phyloP scores from a whole-genome alignment of 2,329 filamentous ascomycete species.

The Ophiosphaerella herpotricha region DNA sequence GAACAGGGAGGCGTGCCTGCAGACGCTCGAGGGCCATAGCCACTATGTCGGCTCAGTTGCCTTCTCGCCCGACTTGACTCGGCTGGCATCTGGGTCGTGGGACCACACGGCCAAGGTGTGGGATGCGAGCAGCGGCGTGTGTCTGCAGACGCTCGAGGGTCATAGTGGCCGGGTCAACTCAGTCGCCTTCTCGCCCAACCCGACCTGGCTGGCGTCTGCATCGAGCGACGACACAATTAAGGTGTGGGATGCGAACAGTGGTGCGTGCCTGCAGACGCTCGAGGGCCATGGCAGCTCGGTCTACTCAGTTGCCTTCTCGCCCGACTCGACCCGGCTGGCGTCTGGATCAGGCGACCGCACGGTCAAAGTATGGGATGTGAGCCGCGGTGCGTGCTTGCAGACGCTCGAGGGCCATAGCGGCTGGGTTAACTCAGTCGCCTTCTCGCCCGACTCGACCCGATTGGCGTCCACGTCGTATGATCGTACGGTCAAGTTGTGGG shows the following conservation, averaged over 20 bases:
- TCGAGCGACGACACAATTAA: no score
- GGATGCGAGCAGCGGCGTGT: not conserved
- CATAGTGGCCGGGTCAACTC: not conserved
- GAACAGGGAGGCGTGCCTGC: no score
- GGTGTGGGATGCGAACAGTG: no score
- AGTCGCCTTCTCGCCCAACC: not conserved
- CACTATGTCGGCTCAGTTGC: no score
- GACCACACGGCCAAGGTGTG: not conserved
- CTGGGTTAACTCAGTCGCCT: constrained; percentile 11
- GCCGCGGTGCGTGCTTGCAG: constrained; percentile 8
- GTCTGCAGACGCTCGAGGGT: constrained; percentile 21
- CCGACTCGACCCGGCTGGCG: no score
- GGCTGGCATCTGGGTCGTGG: no score
- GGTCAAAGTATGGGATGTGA: constrained; percentile 9
- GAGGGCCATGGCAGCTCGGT: no score
- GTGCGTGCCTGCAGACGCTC: no score
- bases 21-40: no score
- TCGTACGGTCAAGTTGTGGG: constrained; percentile 25
- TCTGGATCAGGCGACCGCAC: constrained; percentile 7
- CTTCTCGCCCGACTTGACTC: no score
- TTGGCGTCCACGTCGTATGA: constrained; percentile 25
- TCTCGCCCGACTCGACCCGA: not conserved
- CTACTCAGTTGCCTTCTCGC: no score
- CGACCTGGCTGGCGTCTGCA: no score
- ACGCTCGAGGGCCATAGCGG: constrained; percentile 17